Base-by-base conservation (phyloP, 2,329 filamentous ascomycete genomes). In the Ampelomyces quisqualis region DNA sequence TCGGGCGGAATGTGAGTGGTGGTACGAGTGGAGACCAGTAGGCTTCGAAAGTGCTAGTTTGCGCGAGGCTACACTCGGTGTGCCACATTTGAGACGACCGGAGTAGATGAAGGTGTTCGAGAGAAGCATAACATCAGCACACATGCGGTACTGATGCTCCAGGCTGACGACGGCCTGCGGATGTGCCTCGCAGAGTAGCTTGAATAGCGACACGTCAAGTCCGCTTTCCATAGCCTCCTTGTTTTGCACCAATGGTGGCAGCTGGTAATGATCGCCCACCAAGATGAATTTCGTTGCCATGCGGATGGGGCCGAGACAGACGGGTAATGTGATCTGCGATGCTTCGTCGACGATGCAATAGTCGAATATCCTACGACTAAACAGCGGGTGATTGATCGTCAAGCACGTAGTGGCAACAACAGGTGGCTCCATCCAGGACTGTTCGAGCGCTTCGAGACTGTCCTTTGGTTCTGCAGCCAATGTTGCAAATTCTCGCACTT, bases 301-400 rank as follows among this genome's bases (percentile, higher is more conserved):
- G 8, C 93, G 83, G 54, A 98, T 94, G 0, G 93, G 93, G 0
- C 93, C 93, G 0, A 97, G 75, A 52, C 93, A 97, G 14, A 96
- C 91, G 0, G 93, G 93, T 14, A 98, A 74, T 0, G 93, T 98
- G 63, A 98, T 97, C 60, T 98, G 93, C 2, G 90, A 96, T 1
- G 93, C 93, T 69, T 98, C 93, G 53, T 98, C 93, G 3, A 98
- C 91, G 49, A 98, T 97, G 62, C 93, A 98, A 64, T 96, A 97
- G 69, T 98, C 93, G 55, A 98, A 98, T 1, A 85, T 82, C 4
- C 93, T 85, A 60, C 91, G 86, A 41, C 81, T 85, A 70, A 98
- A 97, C 7, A 98, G 73, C 2, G 84, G 79, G 65, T 98, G 93
- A 55, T 86, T 91, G 63, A 96, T 88, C 2, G 90, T 89, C 18